A percentile compares a stretch with the other conserved stretches of the same genome.
These are phyloP conservation scores for Macrolepiota albuminosa DNA, from an alignment of 768 basidiomycete species.

Conservation along the genomic window DNA sequence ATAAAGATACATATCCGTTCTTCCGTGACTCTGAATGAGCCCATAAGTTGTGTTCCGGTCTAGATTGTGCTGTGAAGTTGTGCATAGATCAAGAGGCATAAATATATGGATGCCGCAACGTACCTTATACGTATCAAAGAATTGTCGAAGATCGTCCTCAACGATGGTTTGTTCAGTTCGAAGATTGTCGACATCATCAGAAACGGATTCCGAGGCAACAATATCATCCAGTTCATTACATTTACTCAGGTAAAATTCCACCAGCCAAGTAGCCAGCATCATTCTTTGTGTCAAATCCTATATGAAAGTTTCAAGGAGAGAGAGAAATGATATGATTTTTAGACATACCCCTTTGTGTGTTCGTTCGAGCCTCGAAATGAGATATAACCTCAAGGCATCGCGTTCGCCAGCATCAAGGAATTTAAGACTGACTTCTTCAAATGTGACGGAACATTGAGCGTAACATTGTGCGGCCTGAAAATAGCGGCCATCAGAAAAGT, in stretches of 20 bases:
- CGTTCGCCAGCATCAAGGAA: constrained; percentile 88
- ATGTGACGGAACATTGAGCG: constrained; percentile 80
- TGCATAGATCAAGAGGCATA: not conserved
- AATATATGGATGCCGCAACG: constrained; percentile 5
- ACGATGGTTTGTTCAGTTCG: constrained; percentile 74
- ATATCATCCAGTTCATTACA: constrained; percentile 95
- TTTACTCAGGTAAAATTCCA: constrained; percentile 96
- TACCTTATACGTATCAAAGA: constrained; percentile 93
- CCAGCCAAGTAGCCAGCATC: constrained; percentile 98
- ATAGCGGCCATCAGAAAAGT: constrained; percentile 75
- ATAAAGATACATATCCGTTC: constrained; percentile 88
- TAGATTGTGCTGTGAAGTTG: constrained; percentile 63
- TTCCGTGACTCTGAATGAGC: constrained; percentile 88
- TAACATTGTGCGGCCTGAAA: constrained; percentile 92
- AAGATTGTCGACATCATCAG: constrained; percentile 82
- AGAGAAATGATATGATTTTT: not conserved
- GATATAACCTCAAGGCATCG: constrained; percentile 86
- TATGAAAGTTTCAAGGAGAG: not conserved
- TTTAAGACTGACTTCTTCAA: constrained; percentile 89
- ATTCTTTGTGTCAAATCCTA: constrained; percentile 92
- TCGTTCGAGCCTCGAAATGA: constrained; percentile 82
- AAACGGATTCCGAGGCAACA: constrained; percentile 78
- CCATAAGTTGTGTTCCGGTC: constrained; percentile 87
- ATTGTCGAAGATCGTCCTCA: constrained; percentile 90
- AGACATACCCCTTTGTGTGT: constrained; percentile 71